Evolutionary conservation across 2,329 filamentous ascomycete species (phyloP).

Genomic region (Pseudogymnoascus sp.): DNA sequence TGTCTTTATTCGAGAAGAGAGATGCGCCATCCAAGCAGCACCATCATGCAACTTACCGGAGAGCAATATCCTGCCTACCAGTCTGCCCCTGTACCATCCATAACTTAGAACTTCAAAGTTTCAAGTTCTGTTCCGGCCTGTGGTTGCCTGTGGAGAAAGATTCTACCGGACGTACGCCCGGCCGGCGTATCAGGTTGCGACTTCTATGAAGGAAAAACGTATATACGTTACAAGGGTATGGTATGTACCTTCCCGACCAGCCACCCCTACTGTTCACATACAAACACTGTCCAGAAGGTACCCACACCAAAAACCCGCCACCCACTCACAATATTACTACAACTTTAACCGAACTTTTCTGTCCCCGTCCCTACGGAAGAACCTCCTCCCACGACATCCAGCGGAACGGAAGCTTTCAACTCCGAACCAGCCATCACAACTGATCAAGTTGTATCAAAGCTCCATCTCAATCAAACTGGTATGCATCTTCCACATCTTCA

Average conservation of each 20-base stretch:
- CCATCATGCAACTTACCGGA: not conserved
- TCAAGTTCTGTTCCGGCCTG: not conserved
- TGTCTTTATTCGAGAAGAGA: not conserved
- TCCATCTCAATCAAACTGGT: not conserved
- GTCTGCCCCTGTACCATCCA: not conserved
- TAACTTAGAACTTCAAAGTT: not conserved
- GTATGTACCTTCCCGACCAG: not conserved
- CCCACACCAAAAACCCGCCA: not conserved
- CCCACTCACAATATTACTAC: constrained; percentile 3
- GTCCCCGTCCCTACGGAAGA: constrained; percentile 6
- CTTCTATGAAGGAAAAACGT: not conserved
- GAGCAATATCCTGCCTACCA: not conserved
- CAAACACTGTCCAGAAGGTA: not conserved
- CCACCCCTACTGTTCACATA: not conserved
- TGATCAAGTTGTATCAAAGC: not conserved
- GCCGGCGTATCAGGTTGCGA: not conserved
- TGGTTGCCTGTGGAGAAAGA: not conserved
- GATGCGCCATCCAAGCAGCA: not conserved
- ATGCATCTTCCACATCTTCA: not conserved
- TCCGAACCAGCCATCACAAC: constrained; percentile 7
- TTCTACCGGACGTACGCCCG: not conserved
- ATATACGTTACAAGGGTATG: not conserved
- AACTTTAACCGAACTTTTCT: not conserved
- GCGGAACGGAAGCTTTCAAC: constrained; percentile 9
- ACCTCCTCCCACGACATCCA: constrained; percentile 6